phyloP scores from a whole-genome alignment of 495 filamentous ascomycete genomes.

The Usnea hakonensis region DNA sequence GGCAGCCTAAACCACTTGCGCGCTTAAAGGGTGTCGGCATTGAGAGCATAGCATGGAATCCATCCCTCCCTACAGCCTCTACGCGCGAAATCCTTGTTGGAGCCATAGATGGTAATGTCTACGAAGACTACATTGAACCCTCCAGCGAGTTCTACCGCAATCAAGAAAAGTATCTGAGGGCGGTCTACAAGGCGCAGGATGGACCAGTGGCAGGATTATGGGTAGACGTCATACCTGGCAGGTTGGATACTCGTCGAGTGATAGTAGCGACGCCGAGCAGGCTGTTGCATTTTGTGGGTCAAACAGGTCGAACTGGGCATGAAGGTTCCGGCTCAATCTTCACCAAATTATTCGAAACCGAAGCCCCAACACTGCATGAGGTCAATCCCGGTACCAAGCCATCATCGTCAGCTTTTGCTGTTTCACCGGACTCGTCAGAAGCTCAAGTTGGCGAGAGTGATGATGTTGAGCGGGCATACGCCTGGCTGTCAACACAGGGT shows the following conservation, averaged over 20 bases:
- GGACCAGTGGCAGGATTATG: slow-evolving; percentile 74
- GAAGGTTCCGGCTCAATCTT: slow-evolving; percentile 80
- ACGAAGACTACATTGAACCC: slow-evolving; percentile 92
- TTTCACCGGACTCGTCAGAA: slow-evolving; percentile 67
- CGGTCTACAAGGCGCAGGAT: slow-evolving; percentile 69
- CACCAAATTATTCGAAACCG: slow-evolving; percentile 76
- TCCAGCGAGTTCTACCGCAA: slow-evolving; percentile 87
- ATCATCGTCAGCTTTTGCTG: slow-evolving; percentile 54
- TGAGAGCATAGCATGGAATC: slow-evolving; percentile 91
- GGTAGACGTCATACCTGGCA: slow-evolving; percentile 61
- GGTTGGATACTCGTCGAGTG: slow-evolving; percentile 63
- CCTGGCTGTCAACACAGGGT: slow-evolving; percentile 82
- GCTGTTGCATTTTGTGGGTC: slow-evolving; percentile 71
- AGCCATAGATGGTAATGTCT: slow-evolving; percentile 83
- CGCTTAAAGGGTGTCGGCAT: slow-evolving; percentile 78
- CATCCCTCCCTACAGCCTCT: slow-evolving; percentile 88
- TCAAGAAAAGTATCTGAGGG: slow-evolving; percentile 85
- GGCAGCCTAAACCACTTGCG: slow-evolving; percentile 72
- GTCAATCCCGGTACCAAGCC: slow-evolving; percentile 45
- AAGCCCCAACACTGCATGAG: slow-evolving; percentile 68
- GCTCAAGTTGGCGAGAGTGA: slow-evolving; percentile 35
- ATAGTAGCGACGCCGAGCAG: slow-evolving; percentile 67
- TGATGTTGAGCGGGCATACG: slow-evolving; percentile 63
- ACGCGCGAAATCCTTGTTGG: slow-evolving; percentile 94
- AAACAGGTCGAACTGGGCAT: slow-evolving; percentile 60